phyloP scores from a whole-genome alignment of 2,329 filamentous ascomycete genomes.

The Cordyceps fumosorosea region DNA sequence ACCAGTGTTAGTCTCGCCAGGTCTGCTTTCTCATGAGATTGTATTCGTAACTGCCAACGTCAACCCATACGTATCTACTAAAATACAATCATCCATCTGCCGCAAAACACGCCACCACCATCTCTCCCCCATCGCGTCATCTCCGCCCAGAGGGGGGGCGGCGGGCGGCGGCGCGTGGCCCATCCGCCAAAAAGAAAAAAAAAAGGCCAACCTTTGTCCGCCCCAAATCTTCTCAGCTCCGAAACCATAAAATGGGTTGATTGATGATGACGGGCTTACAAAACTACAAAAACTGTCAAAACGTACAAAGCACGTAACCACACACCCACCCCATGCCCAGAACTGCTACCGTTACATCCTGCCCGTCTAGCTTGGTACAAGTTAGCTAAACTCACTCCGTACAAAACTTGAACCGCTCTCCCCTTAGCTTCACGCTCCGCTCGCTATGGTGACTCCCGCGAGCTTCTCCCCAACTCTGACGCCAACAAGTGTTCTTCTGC shows the following conservation, averaged over 20 bases:
- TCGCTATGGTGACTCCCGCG: neutral
- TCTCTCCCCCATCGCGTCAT: neutral
- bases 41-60: neutral
- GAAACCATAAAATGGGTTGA: neutral
- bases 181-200: neutral
- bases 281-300: neutral
- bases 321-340: neutral
- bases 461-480: neutral
- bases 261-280: neutral
- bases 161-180: neutral
- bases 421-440: neutral
- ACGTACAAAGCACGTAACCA: neutral
- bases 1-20: neutral
- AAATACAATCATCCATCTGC: neutral
- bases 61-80: no score
- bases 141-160: neutral
- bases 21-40: neutral
- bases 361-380: neutral
- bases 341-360: neutral
- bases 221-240: conserved; percentile 7
- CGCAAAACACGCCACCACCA: neutral
- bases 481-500: neutral
- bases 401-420: neutral
- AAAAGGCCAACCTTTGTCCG: neutral
- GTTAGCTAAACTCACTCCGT: neutral